phyloP scores from a whole-genome alignment of 768 basidiomycete species.

The Amanita muscaria region DNA sequence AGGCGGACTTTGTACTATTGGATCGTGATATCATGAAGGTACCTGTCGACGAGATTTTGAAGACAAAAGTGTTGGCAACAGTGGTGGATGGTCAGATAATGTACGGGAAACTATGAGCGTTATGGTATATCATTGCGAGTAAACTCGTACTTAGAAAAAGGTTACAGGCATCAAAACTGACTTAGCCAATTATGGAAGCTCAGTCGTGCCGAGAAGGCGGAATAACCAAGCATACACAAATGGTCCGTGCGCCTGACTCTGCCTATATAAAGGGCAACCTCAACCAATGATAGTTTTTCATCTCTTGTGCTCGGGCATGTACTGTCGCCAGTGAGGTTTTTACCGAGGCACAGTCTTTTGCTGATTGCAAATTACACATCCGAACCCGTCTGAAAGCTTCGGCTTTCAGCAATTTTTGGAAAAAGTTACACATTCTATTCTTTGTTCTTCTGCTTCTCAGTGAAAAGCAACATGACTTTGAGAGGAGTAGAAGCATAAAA shows the following conservation, averaged over 20 bases:
- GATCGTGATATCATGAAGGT: slow-evolving; percentile 74
- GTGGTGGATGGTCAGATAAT: slow-evolving; percentile 65
- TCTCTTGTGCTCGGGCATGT: slow-evolving; percentile 95
- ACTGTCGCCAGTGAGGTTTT: slow-evolving; percentile 93
- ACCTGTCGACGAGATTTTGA: slow-evolving; percentile 49
- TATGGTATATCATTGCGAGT: too few relatives aligned
- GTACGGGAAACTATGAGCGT: slow-evolving; percentile 41
- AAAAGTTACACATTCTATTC: slow-evolving; percentile 24
- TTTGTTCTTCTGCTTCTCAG: slow-evolving; percentile 17
- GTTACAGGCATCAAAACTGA: too few relatives aligned
- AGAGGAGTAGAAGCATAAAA: neutral
- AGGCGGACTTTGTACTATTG: slow-evolving; percentile 83
- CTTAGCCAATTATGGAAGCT: too few relatives aligned
- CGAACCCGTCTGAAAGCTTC: slow-evolving; percentile 87
- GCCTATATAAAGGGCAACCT: slow-evolving; percentile 32
- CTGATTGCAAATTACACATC: slow-evolving; percentile 98
- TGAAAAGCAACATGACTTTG: slow-evolving; percentile 15
- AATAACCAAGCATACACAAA: neutral
- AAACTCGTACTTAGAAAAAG: too few relatives aligned
- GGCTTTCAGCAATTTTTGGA: slow-evolving; percentile 91
- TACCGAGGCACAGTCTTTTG: slow-evolving; percentile 94
- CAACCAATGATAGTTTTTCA: slow-evolving; percentile 24
- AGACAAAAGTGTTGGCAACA: slow-evolving; percentile 60
- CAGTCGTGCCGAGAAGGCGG: neutral
- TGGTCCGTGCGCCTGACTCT: slow-evolving; percentile 44